Evolutionary conservation across 1,139 yeast genomes (phyloP).

Genomic region (Geotrichum klebahnii): DNA sequence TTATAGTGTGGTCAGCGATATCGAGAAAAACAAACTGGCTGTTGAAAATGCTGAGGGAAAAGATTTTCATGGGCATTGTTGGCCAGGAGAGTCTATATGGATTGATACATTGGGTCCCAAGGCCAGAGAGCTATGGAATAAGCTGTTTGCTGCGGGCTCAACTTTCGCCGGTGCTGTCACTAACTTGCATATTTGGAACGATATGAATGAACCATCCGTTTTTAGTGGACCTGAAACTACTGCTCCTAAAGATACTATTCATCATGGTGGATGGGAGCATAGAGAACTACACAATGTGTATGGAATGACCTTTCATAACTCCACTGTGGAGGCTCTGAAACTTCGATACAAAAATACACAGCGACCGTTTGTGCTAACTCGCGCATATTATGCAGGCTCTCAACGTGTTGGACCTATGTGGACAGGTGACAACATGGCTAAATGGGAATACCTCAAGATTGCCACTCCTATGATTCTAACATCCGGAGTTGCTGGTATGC

Average conservation of each 20-base stretch:
- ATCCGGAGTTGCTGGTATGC: constrained; percentile 78
- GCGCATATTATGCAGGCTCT: constrained; percentile 86
- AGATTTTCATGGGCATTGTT: constrained; percentile 79
- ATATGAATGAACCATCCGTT: constrained; percentile 96
- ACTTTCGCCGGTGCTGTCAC: constrained; percentile 52
- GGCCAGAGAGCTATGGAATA: constrained; percentile 59
- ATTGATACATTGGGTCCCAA: constrained; percentile 73
- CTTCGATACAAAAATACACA: constrained; percentile 50
- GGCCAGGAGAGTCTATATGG: constrained; percentile 98
- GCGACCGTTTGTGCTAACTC: constrained; percentile 85
- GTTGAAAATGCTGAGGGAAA: constrained; percentile 48
- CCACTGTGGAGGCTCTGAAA: constrained; percentile 65
- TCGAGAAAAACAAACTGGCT: constrained; percentile 44
- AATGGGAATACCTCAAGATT: constrained; percentile 77
- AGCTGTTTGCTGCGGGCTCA: constrained; percentile 41
- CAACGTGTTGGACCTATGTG: constrained; percentile 91
- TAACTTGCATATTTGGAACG: constrained; percentile 89
- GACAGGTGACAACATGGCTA: constrained; percentile 96
- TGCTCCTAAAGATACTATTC: constrained; percentile 75
- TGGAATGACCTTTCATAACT: constrained; percentile 75
- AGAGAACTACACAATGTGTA: constrained; percentile 83
- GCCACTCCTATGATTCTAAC: constrained; percentile 88
- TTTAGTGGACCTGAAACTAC: constrained; percentile 94
- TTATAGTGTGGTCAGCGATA: constrained; percentile 58
- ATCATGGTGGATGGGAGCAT: constrained; percentile 80